These are phyloP conservation scores for Mucor mucedo DNA, from an alignment of 371 early-diverging fungal species.

Conservation along the genomic window DNA sequence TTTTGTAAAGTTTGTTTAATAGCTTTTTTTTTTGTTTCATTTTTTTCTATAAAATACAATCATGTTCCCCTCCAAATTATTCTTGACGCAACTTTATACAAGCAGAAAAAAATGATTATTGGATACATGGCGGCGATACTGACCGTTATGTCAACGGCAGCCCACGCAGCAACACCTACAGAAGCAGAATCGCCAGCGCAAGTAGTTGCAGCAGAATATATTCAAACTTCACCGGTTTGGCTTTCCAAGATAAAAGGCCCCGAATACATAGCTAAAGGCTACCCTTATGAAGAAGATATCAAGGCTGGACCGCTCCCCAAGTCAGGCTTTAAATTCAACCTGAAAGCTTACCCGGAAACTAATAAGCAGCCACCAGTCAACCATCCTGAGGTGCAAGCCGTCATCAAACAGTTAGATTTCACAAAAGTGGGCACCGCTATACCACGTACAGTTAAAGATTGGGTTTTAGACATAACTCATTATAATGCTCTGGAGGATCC, in stretches of 20 bases:
- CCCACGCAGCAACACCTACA: not conserved
- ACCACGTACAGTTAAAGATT: conserved; percentile 30
- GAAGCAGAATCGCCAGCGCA: not conserved
- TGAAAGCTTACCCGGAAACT: conserved; percentile 33
- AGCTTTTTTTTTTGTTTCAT: not conserved
- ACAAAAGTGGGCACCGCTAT: conserved; percentile 46
- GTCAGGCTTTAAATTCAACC: conserved; percentile 15
- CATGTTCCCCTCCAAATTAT: not conserved
- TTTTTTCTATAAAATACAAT: not conserved
- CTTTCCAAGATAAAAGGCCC: conserved; percentile 36
- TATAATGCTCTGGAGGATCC: conserved; percentile 32
- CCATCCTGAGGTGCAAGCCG: conserved; percentile 54
- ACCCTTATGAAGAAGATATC: conserved; percentile 33
- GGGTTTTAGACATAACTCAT: conserved; percentile 35
- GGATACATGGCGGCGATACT: not conserved
- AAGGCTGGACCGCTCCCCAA: conserved; percentile 21
- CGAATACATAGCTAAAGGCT: conserved; percentile 10
- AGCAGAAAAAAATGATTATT: not conserved
- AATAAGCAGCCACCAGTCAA: conserved; percentile 36
- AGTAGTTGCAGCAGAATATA: conserved; percentile 4
- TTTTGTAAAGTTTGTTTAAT: conserved; percentile 3
- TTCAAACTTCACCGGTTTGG: conserved; percentile 41
- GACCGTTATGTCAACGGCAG: not conserved
- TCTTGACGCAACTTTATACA: no score
- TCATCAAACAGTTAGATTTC: conserved; percentile 52